Conservation (phyloP, 306 rosid genomes). For the Arachis stenosperma region DNA sequence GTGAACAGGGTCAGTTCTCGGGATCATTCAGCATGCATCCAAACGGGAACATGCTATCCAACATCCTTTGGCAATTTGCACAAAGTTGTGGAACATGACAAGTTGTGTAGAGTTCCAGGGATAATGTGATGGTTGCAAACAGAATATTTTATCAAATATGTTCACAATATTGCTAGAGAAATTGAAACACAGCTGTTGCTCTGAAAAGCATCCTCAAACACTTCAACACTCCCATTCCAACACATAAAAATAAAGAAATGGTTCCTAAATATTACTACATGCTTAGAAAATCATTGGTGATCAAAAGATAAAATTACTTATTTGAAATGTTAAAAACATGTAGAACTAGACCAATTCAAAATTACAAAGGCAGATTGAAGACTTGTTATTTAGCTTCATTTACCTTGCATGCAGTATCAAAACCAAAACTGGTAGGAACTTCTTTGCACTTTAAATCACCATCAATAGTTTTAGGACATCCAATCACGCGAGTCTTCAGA, state of each 20-base stretch:
- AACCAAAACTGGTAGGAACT: constrained; percentile 96
- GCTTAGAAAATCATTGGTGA: not conserved
- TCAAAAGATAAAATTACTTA: not conserved
- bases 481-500: constrained; percentile 79
- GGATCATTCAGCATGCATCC: constrained; percentile 16
- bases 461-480: constrained; percentile 98
- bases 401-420: constrained; percentile 99
- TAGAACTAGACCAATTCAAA: constrained; percentile 18
- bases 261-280: constrained; percentile 21
- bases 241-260: not conserved
- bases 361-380: constrained; percentile 9
- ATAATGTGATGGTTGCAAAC: not conserved
- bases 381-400: constrained; percentile 32
- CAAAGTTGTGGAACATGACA: not conserved
- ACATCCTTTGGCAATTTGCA: constrained; percentile 6
- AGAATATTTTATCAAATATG: constrained; percentile 13
- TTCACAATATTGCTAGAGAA: constrained; percentile 13
- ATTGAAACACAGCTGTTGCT: constrained; percentile 17
- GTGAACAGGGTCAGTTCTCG: constrained; percentile 10
- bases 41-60: not conserved
- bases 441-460: constrained; percentile 97
- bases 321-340: constrained; percentile 14
- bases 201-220: constrained; percentile 17
- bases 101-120: not conserved
- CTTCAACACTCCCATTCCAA: constrained; percentile 7